Conservation (phyloP, 2,329 filamentous ascomycete genomes). For the Conoideocrella luteorostrata region DNA sequence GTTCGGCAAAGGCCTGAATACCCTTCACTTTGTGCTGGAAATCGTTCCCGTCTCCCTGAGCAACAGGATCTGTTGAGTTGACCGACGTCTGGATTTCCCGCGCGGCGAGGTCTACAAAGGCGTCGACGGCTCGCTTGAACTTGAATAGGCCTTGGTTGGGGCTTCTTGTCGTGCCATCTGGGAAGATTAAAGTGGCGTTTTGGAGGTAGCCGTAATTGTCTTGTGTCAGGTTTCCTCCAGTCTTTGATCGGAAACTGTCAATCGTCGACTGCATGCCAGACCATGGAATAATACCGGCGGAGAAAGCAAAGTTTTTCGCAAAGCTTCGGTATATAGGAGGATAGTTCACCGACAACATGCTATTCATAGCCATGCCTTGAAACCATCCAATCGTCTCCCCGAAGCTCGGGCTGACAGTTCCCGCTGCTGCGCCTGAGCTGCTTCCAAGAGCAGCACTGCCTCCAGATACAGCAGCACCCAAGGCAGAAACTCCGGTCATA, state of each 20-base stretch:
- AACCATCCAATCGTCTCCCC: conserved; percentile 82
- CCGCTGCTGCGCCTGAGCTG: conserved; percentile 43
- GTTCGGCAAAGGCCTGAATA: conserved; percentile 76
- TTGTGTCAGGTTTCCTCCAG: conserved; percentile 81
- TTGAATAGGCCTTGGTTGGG: conserved; percentile 31
- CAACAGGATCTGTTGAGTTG: conserved; percentile 28
- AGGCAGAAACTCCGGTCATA: conserved; percentile 64
- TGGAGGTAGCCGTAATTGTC: conserved; percentile 68
- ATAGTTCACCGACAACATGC: conserved; percentile 89
- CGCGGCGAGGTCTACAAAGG: conserved; percentile 42
- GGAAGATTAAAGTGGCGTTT: conserved; percentile 69
- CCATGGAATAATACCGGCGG: conserved; percentile 79
- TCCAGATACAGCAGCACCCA: conserved; percentile 46
- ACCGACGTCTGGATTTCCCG: conserved; percentile 46
- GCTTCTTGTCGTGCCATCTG: conserved; percentile 49
- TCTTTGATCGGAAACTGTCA: conserved; percentile 71
- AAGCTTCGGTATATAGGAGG: conserved; percentile 86
- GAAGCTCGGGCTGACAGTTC: conserved; percentile 75
- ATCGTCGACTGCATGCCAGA: conserved; percentile 72
- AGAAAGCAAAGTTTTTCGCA: conserved; percentile 89
- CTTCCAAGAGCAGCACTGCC: conserved; percentile 44
- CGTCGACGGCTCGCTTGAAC: conserved; percentile 48
- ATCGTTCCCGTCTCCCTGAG: conserved; percentile 16
- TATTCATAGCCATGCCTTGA: conserved; percentile 89
- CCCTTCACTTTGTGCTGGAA: conserved; percentile 57